Evolutionary conservation across 179 eudicot species (phyloP).

Genomic region (Spinacia oleracea): DNA sequence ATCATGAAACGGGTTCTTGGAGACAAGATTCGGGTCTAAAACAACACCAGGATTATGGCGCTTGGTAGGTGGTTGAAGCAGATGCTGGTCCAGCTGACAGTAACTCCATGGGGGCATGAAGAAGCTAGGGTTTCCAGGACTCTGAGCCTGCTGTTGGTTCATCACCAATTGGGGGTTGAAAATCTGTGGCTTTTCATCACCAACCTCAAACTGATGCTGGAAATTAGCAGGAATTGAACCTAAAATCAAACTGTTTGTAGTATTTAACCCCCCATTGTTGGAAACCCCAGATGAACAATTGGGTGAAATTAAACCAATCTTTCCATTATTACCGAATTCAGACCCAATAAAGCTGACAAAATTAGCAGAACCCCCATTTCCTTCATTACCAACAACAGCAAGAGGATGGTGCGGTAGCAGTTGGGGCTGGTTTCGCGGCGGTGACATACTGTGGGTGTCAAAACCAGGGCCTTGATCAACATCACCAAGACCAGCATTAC

Average conservation of each 20-base stretch:
- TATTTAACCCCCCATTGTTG: constrained; percentile 11
- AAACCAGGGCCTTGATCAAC: constrained; percentile 54
- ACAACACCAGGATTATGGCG: constrained; percentile 51
- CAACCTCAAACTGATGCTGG: constrained; percentile 29
- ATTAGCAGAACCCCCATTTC: background rate
- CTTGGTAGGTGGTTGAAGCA: constrained; percentile 52
- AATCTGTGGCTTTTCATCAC: constrained; percentile 50
- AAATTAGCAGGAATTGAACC: constrained; percentile 14
- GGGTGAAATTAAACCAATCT: constrained; percentile 19
- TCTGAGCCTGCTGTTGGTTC: constrained; percentile 52
- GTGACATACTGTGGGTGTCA: constrained; percentile 15
- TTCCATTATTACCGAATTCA: constrained; percentile 24
- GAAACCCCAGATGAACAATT: constrained; percentile 21
- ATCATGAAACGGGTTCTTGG: constrained; percentile 37
- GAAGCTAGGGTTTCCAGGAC: constrained; percentile 48
- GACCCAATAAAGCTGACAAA: constrained; percentile 6
- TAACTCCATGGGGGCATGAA: constrained; percentile 39
- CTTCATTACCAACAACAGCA: constrained; percentile 4
- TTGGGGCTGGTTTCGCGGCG: background rate
- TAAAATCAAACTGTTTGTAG: background rate
- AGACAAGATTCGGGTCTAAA: constrained; percentile 21
- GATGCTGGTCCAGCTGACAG: constrained; percentile 43
- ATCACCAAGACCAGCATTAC: constrained; percentile 54
- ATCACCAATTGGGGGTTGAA: constrained; percentile 53
- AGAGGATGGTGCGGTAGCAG: constrained; percentile 2